These are phyloP conservation scores for Aspergillus sclerotioniger DNA, from an alignment of 495 filamentous ascomycete species.

Conservation along the genomic window DNA sequence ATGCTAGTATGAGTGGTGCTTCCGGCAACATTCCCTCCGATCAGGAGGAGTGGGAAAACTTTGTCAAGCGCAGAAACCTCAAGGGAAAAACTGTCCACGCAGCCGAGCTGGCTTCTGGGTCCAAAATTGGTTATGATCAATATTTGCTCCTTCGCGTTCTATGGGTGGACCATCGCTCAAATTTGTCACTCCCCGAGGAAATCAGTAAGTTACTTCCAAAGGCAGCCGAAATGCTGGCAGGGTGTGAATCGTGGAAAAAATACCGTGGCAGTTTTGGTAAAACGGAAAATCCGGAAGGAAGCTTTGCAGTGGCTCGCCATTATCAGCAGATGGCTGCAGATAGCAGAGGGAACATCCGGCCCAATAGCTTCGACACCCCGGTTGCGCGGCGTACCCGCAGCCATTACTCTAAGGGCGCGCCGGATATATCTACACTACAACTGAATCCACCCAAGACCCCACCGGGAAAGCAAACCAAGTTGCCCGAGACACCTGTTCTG, in stretches of 20 bases:
- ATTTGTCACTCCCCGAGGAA: neutral
- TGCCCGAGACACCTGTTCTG: neutral
- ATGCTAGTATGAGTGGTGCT: neutral
- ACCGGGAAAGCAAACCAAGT: neutral
- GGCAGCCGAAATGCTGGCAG: neutral
- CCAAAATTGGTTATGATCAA: slow-evolving; percentile 8
- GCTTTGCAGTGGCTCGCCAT: slow-evolving; percentile 8
- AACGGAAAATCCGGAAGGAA: neutral
- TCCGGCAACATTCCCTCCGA: neutral
- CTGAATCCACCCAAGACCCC: neutral
- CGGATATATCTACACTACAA: neutral
- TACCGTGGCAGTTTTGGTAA: slow-evolving; percentile 2
- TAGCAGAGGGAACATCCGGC: neutral
- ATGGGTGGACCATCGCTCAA: neutral
- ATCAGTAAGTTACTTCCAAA: neutral
- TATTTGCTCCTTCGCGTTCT: slow-evolving; percentile 8
- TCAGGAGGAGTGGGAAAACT: neutral
- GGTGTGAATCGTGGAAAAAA: neutral
- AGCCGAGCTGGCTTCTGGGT: slow-evolving; percentile 1
- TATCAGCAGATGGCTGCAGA: slow-evolving; percentile 9
- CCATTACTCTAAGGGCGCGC: slow-evolving; percentile 20
- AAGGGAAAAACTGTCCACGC: slow-evolving; percentile 4
- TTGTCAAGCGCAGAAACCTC: neutral
- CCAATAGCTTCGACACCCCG: slow-evolving; percentile 8
- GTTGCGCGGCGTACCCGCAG: slow-evolving; percentile 9